Evolutionary conservation across 1,284 basidiomycete genomes (phyloP).

Genomic region (Tremellales sp.): DNA sequence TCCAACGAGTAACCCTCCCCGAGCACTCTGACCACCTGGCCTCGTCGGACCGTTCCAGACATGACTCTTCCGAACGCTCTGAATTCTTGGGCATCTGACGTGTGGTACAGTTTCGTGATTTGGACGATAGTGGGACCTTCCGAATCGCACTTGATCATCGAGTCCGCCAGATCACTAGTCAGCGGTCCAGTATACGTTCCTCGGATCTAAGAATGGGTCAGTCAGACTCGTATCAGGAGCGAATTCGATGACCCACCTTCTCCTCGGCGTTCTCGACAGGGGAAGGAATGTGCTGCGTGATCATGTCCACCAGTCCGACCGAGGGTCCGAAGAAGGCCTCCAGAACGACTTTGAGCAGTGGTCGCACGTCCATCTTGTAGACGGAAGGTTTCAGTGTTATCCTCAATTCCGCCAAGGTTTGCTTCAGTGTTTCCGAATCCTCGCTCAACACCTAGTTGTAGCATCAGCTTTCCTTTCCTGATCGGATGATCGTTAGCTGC

Average conservation of each 20-base stretch:
- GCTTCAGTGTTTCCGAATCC: conserved; percentile 76
- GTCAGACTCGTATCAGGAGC: conserved; percentile 6
- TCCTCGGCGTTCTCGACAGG: conserved; percentile 64
- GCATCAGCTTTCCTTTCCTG: conserved; percentile 5
- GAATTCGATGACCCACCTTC: conserved; percentile 57
- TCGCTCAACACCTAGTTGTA: conserved; percentile 74
- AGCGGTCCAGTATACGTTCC: conserved; percentile 81
- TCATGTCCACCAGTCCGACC: conserved; percentile 86
- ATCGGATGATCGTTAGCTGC: conserved; percentile 8
- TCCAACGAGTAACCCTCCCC: conserved; percentile 96
- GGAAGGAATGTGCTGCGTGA: conserved; percentile 83
- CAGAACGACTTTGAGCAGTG: conserved; percentile 86
- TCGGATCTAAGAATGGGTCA: conserved; percentile 71
- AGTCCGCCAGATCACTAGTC: conserved; percentile 67
- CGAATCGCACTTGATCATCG: conserved; percentile 78
- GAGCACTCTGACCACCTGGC: conserved; percentile 86
- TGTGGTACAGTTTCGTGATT: conserved; percentile 89
- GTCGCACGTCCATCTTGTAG: conserved; percentile 98
- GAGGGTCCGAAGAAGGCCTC: conserved; percentile 93
- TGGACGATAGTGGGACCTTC: conserved; percentile 89
- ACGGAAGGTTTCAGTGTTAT: conserved; percentile 88
- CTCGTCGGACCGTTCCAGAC: conserved; percentile 81
- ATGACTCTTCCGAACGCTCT: conserved; percentile 91
- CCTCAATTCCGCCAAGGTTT: conserved; percentile 72
- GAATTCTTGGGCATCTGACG: conserved; percentile 92